These are phyloP conservation scores for Drosera capensis DNA, from an alignment of 148 eudicot species.

Conservation along the genomic window DNA sequence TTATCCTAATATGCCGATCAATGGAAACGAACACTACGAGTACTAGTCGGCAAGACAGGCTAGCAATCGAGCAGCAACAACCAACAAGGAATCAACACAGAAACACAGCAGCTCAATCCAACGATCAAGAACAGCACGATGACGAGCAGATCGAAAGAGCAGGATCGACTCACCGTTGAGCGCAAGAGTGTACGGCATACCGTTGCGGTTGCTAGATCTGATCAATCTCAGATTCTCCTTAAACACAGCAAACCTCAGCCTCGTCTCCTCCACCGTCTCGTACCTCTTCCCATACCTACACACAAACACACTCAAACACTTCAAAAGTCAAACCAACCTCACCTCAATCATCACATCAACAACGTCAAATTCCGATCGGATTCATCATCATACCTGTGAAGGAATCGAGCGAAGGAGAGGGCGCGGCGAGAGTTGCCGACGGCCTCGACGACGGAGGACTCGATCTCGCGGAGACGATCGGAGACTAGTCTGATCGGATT, in stretches of 20 bases:
- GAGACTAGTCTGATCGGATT: conserved; percentile 72
- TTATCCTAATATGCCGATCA: too few species aligned
- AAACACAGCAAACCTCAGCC: conserved; percentile 46
- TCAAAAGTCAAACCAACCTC: neutral
- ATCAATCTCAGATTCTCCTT: conserved; percentile 62
- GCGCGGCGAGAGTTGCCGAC: conserved; percentile 58
- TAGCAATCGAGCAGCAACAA: neutral
- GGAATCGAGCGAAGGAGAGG: conserved; percentile 79
- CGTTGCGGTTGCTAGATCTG: conserved; percentile 45
- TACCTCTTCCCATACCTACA: conserved; percentile 86
- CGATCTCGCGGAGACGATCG: conserved; percentile 35
- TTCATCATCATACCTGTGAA: conserved; percentile 27
- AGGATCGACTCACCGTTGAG: conserved; percentile 63
- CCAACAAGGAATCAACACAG: neutral
- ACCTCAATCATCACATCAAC: neutral
- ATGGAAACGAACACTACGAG: too few species aligned
- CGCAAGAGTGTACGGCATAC: conserved; percentile 55
- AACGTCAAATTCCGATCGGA: neutral
- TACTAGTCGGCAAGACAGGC: too few species aligned
- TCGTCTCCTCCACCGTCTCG: conserved; percentile 44
- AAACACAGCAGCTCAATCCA: neutral
- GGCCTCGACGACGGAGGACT: conserved; percentile 25
- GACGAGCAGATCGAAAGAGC: neutral
- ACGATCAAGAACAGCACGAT: neutral
- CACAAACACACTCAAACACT: conserved; percentile 4